Evolutionary conservation across 805 yeast species (phyloP).

Genomic region (Candida cerambycidarum): DNA sequence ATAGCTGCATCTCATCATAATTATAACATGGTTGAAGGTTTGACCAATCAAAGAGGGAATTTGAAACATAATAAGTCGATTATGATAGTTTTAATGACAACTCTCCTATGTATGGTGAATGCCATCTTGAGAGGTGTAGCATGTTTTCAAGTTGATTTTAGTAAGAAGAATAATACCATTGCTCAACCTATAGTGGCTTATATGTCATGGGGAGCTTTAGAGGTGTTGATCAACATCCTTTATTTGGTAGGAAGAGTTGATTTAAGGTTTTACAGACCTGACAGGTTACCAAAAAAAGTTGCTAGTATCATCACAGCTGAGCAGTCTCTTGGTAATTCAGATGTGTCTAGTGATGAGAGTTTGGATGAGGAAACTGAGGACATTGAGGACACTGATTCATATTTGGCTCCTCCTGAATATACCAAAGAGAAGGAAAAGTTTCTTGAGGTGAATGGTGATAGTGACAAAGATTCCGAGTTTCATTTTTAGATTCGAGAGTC

Average conservation of each 20-base stretch:
- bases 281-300: constrained; percentile 41
- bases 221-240: constrained; percentile 51
- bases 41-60: constrained; percentile 38
- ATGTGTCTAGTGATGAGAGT: too few species aligned
- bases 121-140: constrained; percentile 51
- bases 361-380: too few species aligned
- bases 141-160: constrained; percentile 31
- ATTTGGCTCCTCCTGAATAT: too few species aligned
- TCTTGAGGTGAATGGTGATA: too few species aligned
- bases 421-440: too few species aligned
- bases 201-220: constrained; percentile 64
- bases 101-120: constrained; percentile 49
- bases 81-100: constrained; percentile 42
- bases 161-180: constrained; percentile 20
- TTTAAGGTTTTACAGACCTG: constrained; percentile 79
- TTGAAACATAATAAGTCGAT: constrained; percentile 54
- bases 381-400: too few species aligned
- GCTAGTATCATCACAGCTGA: constrained; percentile 40
- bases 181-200: constrained; percentile 59
- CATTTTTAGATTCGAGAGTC: too few species aligned
- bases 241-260: constrained; percentile 66
- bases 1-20: constrained; percentile 57
- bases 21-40: constrained; percentile 27
- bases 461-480: too few species aligned
- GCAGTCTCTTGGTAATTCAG: too few species aligned